Percentiles rank a stretch among this genome's conserved stretches.
Evolutionary conservation across 768 basidiomycete genomes (phyloP).

Genomic region (Ramaria sp.): DNA sequence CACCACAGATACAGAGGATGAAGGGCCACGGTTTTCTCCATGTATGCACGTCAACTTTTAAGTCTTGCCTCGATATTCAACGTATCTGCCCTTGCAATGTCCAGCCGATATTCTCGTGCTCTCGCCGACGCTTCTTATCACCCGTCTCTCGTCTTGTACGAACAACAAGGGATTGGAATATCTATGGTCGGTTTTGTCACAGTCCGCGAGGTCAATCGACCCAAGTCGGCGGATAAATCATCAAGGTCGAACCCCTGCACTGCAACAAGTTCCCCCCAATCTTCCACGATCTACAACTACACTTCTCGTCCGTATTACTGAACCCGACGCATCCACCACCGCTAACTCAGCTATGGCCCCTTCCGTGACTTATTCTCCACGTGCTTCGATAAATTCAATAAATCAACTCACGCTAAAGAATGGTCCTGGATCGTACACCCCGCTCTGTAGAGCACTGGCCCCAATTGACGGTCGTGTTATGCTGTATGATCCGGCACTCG

Average conservation of each 20-base stretch:
- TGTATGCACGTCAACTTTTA: neutral
- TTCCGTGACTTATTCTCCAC: neutral
- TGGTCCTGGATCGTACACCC: neutral
- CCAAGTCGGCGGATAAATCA: neutral
- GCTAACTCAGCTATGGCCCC: neutral
- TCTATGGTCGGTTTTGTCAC: neutral
- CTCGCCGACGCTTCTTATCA: neutral
- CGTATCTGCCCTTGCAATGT: neutral
- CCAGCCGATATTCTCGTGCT: neutral
- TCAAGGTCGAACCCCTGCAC: neutral
- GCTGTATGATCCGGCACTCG: neutral
- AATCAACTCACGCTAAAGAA: neutral
- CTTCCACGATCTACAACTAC: neutral
- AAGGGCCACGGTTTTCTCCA: neutral
- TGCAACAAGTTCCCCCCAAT: neutral
- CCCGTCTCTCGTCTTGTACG: neutral
- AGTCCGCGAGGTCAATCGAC: neutral
- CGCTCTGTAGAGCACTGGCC: neutral
- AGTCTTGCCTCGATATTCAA: neutral
- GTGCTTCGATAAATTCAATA: neutral
- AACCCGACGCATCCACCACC: neutral
- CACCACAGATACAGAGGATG: neutral
- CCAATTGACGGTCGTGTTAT: neutral
- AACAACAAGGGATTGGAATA: conserved; percentile 2
- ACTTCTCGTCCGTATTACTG: neutral